Conservation (phyloP, 345 rosid species). For the Syzygium oleosum region DNA sequence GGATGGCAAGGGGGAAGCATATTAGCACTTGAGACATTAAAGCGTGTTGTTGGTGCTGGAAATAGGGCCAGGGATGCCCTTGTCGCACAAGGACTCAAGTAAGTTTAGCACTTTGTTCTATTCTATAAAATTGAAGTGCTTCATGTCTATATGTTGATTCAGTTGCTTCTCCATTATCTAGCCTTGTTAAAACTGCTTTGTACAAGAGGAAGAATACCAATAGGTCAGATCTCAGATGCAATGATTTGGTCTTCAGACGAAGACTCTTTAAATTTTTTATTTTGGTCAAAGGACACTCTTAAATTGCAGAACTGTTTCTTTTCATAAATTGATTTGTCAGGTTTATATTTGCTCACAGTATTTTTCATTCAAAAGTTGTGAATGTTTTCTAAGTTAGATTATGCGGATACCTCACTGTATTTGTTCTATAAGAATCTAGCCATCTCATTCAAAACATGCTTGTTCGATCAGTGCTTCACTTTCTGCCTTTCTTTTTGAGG, state of each 20-base stretch:
- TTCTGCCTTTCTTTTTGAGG: not conserved
- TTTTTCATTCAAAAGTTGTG: not conserved
- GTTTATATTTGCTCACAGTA: not conserved
- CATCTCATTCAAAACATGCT: not conserved
- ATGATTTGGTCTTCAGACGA: not conserved
- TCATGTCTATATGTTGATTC: not conserved
- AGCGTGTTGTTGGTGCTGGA: conserved; percentile 95
- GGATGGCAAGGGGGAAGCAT: conserved; percentile 99
- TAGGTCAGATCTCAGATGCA: not conserved
- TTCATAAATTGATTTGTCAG: not conserved
- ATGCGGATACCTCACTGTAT: not conserved
- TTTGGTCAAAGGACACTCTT: not conserved
- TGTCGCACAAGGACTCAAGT: conserved; percentile 98
- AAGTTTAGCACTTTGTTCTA: conserved; percentile 11
- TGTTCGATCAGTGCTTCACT: not conserved
- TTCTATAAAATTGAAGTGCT: not conserved
- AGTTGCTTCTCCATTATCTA: not conserved
- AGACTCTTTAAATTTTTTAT: not conserved
- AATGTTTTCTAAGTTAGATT: not conserved
- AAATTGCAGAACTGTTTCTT: not conserved
- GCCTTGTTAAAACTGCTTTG: not conserved
- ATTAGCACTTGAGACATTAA: conserved; percentile 92
- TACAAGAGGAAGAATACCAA: not conserved
- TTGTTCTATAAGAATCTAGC: not conserved
- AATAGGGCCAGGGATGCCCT: conserved; percentile 98